Evolutionary conservation across 768 basidiomycete species (phyloP).

Genomic region (Lactarius trivialis): DNA sequence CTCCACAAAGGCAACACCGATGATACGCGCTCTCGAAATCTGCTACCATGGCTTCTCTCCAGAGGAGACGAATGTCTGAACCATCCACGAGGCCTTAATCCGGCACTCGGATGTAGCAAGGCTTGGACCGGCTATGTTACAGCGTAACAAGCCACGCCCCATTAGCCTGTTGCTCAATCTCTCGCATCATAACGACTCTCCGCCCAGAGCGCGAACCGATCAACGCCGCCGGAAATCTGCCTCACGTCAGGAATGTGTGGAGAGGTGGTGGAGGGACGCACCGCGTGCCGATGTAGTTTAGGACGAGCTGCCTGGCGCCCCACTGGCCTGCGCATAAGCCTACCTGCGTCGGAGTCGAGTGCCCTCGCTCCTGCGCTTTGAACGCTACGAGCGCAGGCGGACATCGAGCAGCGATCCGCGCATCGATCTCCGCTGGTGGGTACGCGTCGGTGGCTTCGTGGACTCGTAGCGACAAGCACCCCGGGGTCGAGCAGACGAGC

Average conservation of each 20-base stretch:
- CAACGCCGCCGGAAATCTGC: slow-evolving; percentile 48
- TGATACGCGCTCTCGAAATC: no score
- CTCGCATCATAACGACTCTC: slow-evolving; percentile 42
- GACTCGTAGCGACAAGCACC: slow-evolving; percentile 51
- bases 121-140: no score
- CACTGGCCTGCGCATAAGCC: slow-evolving; percentile 63
- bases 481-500: slow-evolving; percentile 30
- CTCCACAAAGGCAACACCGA: no score
- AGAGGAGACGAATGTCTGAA: no score
- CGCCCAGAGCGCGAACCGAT: slow-evolving; percentile 27
- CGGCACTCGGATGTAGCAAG: no score
- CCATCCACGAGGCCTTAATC: no score
- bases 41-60: no score
- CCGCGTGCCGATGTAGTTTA: slow-evolving; percentile 77
- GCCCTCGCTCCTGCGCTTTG: slow-evolving; percentile 51
- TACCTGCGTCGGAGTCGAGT: slow-evolving; percentile 75
- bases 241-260: neutral
- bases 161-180: slow-evolving; percentile 59
- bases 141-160: slow-evolving; percentile 43
- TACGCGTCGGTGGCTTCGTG: slow-evolving; percentile 80
- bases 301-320: slow-evolving; percentile 51
- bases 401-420: slow-evolving; percentile 38
- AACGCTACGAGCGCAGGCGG: slow-evolving; percentile 34
- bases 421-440: slow-evolving; percentile 52
- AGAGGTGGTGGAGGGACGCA: slow-evolving; percentile 29